Evolutionary conservation across 768 basidiomycete species (phyloP), one percentile per base, ranked within the genome.

Genomic region (Sporobolomyces phaffii): DNA sequence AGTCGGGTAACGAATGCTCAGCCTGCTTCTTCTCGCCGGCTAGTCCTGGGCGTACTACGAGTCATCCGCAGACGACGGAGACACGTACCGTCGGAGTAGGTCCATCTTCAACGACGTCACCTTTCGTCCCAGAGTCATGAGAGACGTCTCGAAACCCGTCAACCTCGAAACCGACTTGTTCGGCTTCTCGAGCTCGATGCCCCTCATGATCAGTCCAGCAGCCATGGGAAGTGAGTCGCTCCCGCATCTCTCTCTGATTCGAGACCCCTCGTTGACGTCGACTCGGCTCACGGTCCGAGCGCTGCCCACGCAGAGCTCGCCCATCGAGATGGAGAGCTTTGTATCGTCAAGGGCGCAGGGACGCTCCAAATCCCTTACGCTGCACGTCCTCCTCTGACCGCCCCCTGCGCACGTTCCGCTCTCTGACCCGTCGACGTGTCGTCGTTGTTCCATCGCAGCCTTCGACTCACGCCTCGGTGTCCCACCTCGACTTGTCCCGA

Each of bases 201-300:
- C 78, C 10, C 50, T 79, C 44, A 77, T 75, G 61, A 77, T 79
- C 70, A 72, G 75, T 5, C 79, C 79, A 7, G 79, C 78, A 6
- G 78, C 76, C 7, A 67, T 75, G 64, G 66, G 61, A 2, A 68
- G 65, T 48, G 28, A 34, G 64, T 40, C 7, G 24, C 24, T 51
- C 24, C 48, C 40, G 34, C n/a, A 24, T 15, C 22, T 10, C 60
- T 41, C 11, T 18, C 26, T 54, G 40, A 14, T 22, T 31, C 34
- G 34, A 36, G n/a, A 31, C 28, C 29, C 6, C n/a, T 5, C 18
- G 22, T 10, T 18, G 28, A 24, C 22, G 11, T 38, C 13, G 18
- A 4, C 28, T 43, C 6, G 36, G 10, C 41, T 14, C 13, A 13
- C 9, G 28, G 15, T 33, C 13, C 11, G 40, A 43, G 7, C 17